Evolutionary conservation across 2,329 filamentous ascomycete species (phyloP).

Genomic region (Nigrospora osmanthi): DNA sequence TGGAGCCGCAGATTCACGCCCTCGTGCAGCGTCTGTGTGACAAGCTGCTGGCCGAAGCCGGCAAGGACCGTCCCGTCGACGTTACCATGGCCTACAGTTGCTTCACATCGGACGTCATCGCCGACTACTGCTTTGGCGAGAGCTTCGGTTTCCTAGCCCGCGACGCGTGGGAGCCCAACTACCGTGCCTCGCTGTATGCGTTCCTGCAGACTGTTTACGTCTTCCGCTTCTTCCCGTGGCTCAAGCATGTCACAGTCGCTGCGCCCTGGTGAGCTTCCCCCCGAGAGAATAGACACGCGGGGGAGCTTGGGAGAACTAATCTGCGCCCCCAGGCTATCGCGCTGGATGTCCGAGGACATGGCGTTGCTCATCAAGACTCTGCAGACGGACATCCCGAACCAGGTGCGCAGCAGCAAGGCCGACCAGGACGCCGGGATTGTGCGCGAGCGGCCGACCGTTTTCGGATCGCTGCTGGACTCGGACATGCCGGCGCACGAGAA

Average conservation of each 20-base stretch:
- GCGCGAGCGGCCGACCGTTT: constrained; percentile 10
- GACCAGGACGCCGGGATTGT: neutral
- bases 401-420: constrained; percentile 6
- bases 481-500: constrained; percentile 8
- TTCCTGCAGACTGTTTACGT: constrained; percentile 12
- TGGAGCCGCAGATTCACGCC: constrained; percentile 11
- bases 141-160: constrained; percentile 20
- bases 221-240: constrained; percentile 15
- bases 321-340: constrained; percentile 1
- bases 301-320: neutral
- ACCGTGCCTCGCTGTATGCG: constrained; percentile 11
- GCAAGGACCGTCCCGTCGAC: neutral
- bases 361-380: constrained; percentile 2
- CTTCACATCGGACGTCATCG: constrained; percentile 29
- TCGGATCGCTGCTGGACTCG: constrained; percentile 10
- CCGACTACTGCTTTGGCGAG: constrained; percentile 28
- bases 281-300: too few relatives aligned
- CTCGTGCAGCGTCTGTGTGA: constrained; percentile 6
- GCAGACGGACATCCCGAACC: constrained; percentile 9
- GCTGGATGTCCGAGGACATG: neutral
- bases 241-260: constrained; percentile 3
- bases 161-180: constrained; percentile 25
- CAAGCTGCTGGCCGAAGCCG: constrained; percentile 18
- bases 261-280: neutral
- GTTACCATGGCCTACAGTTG: constrained; percentile 10